A percentile compares a stretch with the other conserved stretches of the same genome.
These are phyloP conservation scores for Alternaria gansuensis DNA, from an alignment of 2,329 filamentous ascomycete species.

Conservation along the genomic window DNA sequence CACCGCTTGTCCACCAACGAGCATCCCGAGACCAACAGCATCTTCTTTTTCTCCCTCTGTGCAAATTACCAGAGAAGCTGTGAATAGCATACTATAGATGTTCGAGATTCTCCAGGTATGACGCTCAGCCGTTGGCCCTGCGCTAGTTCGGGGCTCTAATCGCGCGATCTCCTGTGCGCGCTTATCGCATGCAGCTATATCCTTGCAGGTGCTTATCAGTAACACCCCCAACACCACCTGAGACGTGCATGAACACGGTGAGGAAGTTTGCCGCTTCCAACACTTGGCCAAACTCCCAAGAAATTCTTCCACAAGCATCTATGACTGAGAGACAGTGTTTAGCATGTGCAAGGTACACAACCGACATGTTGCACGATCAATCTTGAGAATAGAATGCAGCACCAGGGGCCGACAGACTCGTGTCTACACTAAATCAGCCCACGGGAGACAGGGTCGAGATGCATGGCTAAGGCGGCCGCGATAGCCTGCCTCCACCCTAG, in stretches of 20 bases:
- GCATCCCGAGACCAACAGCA: background rate
- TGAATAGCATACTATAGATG: constrained; percentile 1
- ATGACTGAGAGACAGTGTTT: background rate
- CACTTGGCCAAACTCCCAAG: background rate
- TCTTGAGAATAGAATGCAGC: background rate
- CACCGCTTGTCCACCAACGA: background rate
- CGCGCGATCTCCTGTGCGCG: constrained; percentile 33
- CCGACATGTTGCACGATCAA: background rate
- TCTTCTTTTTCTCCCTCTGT: background rate
- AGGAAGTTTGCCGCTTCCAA: constrained; percentile 5
- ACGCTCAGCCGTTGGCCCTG: constrained; percentile 39
- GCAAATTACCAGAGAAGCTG: background rate
- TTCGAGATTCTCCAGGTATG: constrained; percentile 24
- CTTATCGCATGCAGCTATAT: constrained; percentile 21
- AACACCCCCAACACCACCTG: constrained; percentile 18
- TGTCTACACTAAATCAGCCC: constrained; percentile 24
- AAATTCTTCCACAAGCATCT: background rate
- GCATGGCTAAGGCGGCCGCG: constrained; percentile 32
- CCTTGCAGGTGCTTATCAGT: constrained; percentile 38
- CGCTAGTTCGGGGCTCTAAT: constrained; percentile 42
- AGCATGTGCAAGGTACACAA: background rate
- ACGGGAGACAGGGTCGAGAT: constrained; percentile 28
- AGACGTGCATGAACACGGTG: constrained; percentile 9
- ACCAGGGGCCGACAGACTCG: constrained; percentile 6
- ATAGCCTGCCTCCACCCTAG: constrained; percentile 39